phyloP scores from a whole-genome alignment of 1,284 basidiomycete genomes.

The Schizophyllum amplum region DNA sequence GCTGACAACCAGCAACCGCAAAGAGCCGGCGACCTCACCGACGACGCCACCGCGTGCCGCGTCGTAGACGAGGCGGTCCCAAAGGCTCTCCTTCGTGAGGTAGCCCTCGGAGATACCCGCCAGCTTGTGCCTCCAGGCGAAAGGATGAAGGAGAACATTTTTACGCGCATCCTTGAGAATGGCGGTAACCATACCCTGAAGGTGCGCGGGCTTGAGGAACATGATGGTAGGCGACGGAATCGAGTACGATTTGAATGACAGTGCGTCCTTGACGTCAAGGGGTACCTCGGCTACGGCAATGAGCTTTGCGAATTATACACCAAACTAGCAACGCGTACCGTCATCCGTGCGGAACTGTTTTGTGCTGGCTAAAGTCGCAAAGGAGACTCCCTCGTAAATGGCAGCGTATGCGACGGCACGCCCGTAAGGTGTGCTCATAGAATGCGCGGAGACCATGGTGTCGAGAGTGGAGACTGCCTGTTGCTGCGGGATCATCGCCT shows the following conservation, averaged over 20 bases:
- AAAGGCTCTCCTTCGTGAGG: constrained; percentile 65
- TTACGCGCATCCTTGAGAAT: constrained; percentile 48
- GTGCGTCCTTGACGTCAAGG: constrained; percentile 35
- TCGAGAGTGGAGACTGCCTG: constrained; percentile 57
- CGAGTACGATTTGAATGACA: constrained; percentile 38
- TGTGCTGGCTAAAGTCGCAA: constrained; percentile 54
- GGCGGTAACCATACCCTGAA: constrained; percentile 39
- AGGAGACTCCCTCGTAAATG: constrained; percentile 62
- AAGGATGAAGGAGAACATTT: constrained; percentile 39
- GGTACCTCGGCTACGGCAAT: constrained; percentile 9
- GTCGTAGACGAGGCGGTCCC: constrained; percentile 71
- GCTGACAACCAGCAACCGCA: constrained; percentile 55
- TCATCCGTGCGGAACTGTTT: constrained; percentile 39
- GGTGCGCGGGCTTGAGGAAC: constrained; percentile 53
- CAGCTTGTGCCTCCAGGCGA: constrained; percentile 70
- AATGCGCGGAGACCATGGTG: constrained; percentile 65
- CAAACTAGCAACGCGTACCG: constrained; percentile 23
- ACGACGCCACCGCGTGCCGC: constrained; percentile 51
- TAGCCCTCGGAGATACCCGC: constrained; percentile 59
- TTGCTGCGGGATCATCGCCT: constrained; percentile 56
- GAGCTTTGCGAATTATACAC: constrained; percentile 1
- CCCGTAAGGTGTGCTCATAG: constrained; percentile 63
- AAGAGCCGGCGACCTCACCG: constrained; percentile 46
- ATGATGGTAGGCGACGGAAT: constrained; percentile 63
- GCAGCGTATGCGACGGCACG: constrained; percentile 69